These are phyloP conservation scores for Tylopilus balloui DNA, from an alignment of 768 basidiomycete genomes.

Conservation along the genomic window DNA sequence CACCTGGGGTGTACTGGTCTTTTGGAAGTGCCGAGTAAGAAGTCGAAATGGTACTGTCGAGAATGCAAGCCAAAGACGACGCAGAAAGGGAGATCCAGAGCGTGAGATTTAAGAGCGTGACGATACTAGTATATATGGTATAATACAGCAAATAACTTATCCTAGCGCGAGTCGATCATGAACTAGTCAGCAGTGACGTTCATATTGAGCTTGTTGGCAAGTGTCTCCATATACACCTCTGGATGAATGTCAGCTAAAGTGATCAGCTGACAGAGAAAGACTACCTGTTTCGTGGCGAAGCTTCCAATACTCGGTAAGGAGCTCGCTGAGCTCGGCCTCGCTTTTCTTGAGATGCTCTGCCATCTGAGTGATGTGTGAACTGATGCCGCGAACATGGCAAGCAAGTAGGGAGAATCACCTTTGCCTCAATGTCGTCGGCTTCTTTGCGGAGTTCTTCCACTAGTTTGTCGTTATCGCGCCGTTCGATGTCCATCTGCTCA, in stretches of 20 bases:
- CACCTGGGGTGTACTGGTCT: constrained; percentile 67
- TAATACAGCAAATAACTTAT: constrained; percentile 20
- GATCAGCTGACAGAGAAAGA: background rate
- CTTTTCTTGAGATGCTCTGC: constrained; percentile 68
- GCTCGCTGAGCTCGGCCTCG: constrained; percentile 74
- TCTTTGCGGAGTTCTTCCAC: constrained; percentile 72
- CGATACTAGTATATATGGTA: constrained; percentile 12
- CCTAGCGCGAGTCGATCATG: background rate
- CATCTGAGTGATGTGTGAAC: constrained; percentile 48
- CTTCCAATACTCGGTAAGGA: constrained; percentile 81
- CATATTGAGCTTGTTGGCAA: constrained; percentile 77
- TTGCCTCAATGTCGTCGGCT: constrained; percentile 61
- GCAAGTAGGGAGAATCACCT: constrained; percentile 38
- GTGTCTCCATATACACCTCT: constrained; percentile 86
- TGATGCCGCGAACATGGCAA: background rate
- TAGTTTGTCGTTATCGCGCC: constrained; percentile 73
- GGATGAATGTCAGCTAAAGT: constrained; percentile 5
- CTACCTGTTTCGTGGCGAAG: constrained; percentile 72
- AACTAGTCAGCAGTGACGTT: constrained; percentile 31
- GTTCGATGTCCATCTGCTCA: constrained; percentile 69
- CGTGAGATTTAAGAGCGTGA: constrained; percentile 4
- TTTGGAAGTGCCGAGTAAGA: constrained; percentile 49
- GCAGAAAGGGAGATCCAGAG: constrained; percentile 33
- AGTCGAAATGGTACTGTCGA: constrained; percentile 66
- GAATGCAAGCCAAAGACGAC: constrained; percentile 47